phyloP scores from a whole-genome alignment of 2,329 filamentous ascomycete species.

The Chrysosporium keratinophilum region DNA sequence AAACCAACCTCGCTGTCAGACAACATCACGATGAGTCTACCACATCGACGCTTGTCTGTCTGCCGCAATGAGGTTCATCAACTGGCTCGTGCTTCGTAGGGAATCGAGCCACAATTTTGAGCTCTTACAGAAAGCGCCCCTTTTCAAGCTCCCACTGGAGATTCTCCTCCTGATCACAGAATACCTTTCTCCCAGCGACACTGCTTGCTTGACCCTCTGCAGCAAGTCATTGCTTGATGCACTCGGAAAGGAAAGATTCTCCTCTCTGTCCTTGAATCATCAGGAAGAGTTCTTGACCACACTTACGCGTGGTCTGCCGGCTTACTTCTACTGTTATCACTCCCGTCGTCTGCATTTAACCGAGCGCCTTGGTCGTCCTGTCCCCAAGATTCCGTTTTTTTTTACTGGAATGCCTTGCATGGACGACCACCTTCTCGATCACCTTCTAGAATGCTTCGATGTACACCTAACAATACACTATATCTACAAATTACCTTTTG shows the following conservation, averaged over 20 bases:
- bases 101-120: no score
- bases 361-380: neutral
- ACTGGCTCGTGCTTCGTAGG: no score
- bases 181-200: neutral
- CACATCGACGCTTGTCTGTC: no score
- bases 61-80: no score
- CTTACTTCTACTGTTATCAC: neutral
- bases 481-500: neutral
- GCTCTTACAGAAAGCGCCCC: neutral
- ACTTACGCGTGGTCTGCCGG: neutral
- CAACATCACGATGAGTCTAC: no score
- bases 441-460: neutral
- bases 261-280: neutral
- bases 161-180: neutral
- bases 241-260: neutral
- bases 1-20: no score
- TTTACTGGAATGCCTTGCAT: neutral
- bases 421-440: no score
- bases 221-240: neutral
- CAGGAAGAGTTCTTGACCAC: neutral
- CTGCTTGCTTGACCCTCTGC: neutral
- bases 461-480: neutral
- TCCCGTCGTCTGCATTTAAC: neutral
- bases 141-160: neutral
- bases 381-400: neutral